Evolutionary conservation across 345 rosid genomes (phyloP), one percentile per base, ranked within the genome.

Genomic region (Fremontodendron californicum): DNA sequence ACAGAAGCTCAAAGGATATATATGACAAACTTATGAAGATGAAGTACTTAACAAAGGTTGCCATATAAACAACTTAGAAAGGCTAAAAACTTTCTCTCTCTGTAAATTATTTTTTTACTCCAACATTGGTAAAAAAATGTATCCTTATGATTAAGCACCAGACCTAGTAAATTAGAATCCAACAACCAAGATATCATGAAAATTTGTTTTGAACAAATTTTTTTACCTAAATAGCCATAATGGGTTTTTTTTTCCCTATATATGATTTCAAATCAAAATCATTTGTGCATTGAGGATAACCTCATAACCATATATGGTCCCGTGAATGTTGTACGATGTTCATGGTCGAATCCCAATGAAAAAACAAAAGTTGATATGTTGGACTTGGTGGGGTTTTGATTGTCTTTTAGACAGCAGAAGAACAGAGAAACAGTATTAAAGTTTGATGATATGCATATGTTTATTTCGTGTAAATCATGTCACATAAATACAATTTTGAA

Each of bases 321-420:
- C 73, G 68, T 76, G 78, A 65, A 64, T 8, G 49, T 64, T 51
- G 78, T 76, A 76, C 78, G 78, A 64, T 49, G 73, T 76, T 48
- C 48, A 35, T 31, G 37, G 49, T 65, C 63, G 78, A 76, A 76
- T 64, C 78, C 73, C 72, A 19, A 48, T 49, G 78, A 6, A 64
- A 75, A 63, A 16, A n/a, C n/a, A 75, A 65, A 76, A 65, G 62
- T 33, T 64, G 72, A 76, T 64, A 37, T 58, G 21, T 23, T 73
- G n/a, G n/a, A n/a, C n/a, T n/a, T n/a, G 75, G n/a, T 48, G 58
- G 71, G 71, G 71, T 25, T 43, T 75, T 49, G 61, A 62, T 46
- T 62, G 60, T 46, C 25, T 46, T 60, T 43, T 19, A 39, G 63
- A 72, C 63, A 52, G 29, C 75, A 72, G 63, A 57, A 35, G 72